Conservation (phyloP, 2,329 filamentous ascomycete genomes). For the Calonectria montana region DNA sequence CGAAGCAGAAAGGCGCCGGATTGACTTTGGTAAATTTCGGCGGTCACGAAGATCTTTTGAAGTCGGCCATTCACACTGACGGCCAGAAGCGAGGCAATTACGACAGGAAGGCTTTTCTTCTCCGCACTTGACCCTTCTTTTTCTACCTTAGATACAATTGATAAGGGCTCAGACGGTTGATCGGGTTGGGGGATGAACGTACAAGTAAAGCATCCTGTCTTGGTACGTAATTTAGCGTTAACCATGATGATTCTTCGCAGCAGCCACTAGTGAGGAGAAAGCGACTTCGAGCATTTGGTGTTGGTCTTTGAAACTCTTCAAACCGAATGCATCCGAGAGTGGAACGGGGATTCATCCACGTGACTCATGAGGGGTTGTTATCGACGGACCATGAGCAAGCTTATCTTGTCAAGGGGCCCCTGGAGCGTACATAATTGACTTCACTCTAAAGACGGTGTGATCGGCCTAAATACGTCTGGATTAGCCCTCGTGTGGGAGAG, state of each 20-base stretch:
- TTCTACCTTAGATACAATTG: constrained; percentile 8
- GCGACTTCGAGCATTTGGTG: background rate
- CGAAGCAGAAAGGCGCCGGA: background rate
- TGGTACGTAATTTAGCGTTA: constrained; percentile 16
- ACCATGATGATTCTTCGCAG: background rate
- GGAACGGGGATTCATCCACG: background rate
- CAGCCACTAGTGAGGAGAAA: background rate
- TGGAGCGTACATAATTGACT: background rate
- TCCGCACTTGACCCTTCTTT: constrained; percentile 22
- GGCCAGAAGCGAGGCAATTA: constrained; percentile 13
- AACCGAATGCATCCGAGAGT: too few relatives aligned
- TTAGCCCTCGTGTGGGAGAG: background rate
- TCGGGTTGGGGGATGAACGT: background rate
- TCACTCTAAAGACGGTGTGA: background rate
- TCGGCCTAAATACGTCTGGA: background rate
- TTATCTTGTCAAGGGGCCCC: constrained; percentile 6
- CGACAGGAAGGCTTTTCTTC: constrained; percentile 23
- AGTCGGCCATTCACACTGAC: constrained; percentile 21
- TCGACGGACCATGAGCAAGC: background rate
- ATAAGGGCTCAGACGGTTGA: background rate
- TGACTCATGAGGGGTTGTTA: constrained; percentile 2
- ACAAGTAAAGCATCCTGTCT: constrained; percentile 24
- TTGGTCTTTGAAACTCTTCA: background rate
- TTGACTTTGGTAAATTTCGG: background rate
- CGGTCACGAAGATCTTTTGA: constrained; percentile 18